Percentiles rank a stretch among this genome's conserved stretches.
phyloP scores from a whole-genome alignment of 163 green algal species.

The Scenedesmus sp. region DNA sequence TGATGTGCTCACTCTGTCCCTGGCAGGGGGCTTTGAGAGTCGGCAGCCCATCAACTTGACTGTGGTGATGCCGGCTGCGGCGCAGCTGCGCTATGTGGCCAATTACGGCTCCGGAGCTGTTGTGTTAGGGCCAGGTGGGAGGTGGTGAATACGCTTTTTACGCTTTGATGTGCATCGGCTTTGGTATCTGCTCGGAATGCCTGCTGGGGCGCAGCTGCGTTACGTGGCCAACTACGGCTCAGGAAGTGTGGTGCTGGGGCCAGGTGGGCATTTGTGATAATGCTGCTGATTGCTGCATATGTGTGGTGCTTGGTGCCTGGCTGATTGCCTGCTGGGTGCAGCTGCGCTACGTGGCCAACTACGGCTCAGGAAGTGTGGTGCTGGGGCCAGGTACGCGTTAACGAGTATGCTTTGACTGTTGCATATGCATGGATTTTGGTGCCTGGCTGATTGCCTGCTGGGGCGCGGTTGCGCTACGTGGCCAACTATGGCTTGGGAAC shows the following conservation, averaged over 20 bases:
- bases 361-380: background rate
- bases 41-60: conserved; percentile 39
- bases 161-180: too few species aligned
- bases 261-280: background rate
- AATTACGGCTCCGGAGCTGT: conserved; percentile 33
- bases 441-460: background rate
- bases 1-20: conserved; percentile 25
- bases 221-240: conserved; percentile 17
- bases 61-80: background rate
- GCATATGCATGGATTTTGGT: too few species aligned
- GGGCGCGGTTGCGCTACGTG: background rate
- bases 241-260: conserved; percentile 13
- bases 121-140: background rate
- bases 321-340: too few species aligned
- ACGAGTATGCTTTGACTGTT: too few species aligned
- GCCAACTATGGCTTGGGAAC: conserved; percentile 20
- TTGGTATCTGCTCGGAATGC: background rate
- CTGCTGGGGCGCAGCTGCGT: background rate
- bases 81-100: background rate
- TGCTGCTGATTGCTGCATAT: background rate
- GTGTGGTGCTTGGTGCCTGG: too few species aligned
- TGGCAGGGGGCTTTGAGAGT: conserved; percentile 30
- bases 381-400: background rate
- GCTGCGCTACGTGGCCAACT: too few species aligned
- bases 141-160: too few species aligned